Evolutionary conservation across 768 basidiomycete species (phyloP).

Genomic region (Pulveroboletus sp.): DNA sequence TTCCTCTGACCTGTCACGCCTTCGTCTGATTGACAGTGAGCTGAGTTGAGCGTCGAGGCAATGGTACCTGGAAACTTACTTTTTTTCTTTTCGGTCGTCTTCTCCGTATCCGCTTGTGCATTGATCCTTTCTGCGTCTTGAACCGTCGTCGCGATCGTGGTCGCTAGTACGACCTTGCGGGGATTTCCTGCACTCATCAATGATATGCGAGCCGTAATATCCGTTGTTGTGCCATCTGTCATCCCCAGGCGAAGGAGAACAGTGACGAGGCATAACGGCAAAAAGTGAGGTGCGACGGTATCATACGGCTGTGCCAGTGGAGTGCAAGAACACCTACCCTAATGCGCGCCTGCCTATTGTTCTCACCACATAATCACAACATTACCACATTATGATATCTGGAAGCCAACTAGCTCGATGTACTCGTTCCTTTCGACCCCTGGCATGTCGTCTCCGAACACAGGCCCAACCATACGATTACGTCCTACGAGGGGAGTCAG

Average conservation of each 20-base stretch:
- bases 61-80: constrained; percentile 33
- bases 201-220: constrained; percentile 33
- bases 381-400: constrained; percentile 17
- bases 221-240: constrained; percentile 25
- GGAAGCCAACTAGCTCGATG: constrained; percentile 22
- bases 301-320: no score
- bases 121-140: constrained; percentile 21
- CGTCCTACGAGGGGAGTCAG: constrained; percentile 26
- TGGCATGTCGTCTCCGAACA: constrained; percentile 44
- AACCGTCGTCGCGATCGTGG: constrained; percentile 29
- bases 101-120: constrained; percentile 19
- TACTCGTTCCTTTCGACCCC: constrained; percentile 24
- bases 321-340: background rate
- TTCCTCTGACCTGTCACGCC: constrained; percentile 84
- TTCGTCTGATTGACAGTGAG: constrained; percentile 48
- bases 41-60: background rate
- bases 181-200: constrained; percentile 28
- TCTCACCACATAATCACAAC: background rate
- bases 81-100: constrained; percentile 40
- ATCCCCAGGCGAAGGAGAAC: constrained; percentile 43
- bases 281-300: background rate
- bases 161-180: constrained; percentile 31
- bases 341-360: background rate
- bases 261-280: constrained; percentile 40
- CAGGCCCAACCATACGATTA: constrained; percentile 51